Conservation (phyloP, 1,284 basidiomycete genomes). For the Neolentinus lepideus region DNA sequence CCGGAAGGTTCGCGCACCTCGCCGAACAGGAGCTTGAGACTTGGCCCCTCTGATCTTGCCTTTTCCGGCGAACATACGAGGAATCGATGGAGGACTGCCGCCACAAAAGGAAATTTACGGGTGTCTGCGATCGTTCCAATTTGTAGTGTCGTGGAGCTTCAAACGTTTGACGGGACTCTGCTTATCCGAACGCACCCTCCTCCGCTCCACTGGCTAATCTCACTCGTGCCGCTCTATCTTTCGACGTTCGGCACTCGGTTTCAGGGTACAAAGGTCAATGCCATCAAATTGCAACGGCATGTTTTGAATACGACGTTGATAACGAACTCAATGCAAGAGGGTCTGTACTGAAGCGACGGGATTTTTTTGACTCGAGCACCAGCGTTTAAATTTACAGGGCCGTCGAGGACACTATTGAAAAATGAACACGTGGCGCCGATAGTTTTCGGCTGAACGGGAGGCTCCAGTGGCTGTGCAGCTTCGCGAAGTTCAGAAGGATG, state of each 20-base stretch:
- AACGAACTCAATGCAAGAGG: background rate
- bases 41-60: background rate
- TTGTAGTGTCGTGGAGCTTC: background rate
- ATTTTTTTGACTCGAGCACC: background rate
- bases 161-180: background rate
- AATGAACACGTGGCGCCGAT: background rate
- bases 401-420: background rate
- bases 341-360: background rate
- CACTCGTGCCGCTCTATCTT: background rate
- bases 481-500: background rate
- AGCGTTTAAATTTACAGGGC: no score
- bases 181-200: background rate
- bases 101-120: background rate
- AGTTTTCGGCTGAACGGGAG: background rate
- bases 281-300: background rate
- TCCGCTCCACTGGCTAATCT: background rate
- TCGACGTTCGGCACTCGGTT: background rate
- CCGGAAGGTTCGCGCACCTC: background rate
- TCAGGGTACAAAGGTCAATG: background rate
- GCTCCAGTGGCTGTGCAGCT: conserved; percentile 1
- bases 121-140: background rate
- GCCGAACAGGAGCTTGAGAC: background rate
- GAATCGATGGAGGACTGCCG: background rate
- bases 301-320: background rate
- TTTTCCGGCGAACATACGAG: background rate